Evolutionary conservation across 2,329 filamentous ascomycete genomes (phyloP), one percentile per base, ranked within the genome.

Genomic region (Capronia americana): DNA sequence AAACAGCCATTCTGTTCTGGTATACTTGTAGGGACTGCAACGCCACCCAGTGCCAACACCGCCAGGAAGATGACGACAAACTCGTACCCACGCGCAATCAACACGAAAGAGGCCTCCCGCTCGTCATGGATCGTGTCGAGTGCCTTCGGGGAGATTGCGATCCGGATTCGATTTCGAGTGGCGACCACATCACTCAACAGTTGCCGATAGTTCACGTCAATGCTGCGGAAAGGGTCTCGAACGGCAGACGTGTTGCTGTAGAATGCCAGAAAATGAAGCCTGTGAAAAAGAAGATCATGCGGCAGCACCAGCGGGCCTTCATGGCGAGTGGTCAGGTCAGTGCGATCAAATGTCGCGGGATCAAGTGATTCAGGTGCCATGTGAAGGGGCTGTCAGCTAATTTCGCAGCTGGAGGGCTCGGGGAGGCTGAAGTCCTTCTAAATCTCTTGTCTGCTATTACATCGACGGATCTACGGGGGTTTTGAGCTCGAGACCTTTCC

Each of bases 11-110:
- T 23, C 23, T 23, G 23, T 5, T 14, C 32, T 73, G 56, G 12
- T 74, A 4, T 24, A 74, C 63, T 73, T 63, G 83, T 78, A 3
- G 81, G 82, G 7, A 84, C 82, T 1, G 79, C 78, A 14, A 80
- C 81, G 3, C 79, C 82, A 12, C 81, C 81, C 1, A 82, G 67
- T 7, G 82, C 81, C 34, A 82, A 73, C n/a, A 82, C 76, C 4
- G 81, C 79, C 26, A 84, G 74, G 69, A 83, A 80, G 1, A 78
- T 81, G 12, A 83, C 80, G 2, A 79, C 76, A 68, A 80, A 84
- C 64, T 83, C 81, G 69, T 83, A 83, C 3, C 82, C 78, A 8
- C 80, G 79, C 2, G 79, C 75, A 14, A 80, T 81, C 32, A 84
- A 73, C 6, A 83, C 74, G 24, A 78, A 78, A 54, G 83, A 77